Conservation (phyloP, 345 rosid species). For the Populus pruinosa region DNA sequence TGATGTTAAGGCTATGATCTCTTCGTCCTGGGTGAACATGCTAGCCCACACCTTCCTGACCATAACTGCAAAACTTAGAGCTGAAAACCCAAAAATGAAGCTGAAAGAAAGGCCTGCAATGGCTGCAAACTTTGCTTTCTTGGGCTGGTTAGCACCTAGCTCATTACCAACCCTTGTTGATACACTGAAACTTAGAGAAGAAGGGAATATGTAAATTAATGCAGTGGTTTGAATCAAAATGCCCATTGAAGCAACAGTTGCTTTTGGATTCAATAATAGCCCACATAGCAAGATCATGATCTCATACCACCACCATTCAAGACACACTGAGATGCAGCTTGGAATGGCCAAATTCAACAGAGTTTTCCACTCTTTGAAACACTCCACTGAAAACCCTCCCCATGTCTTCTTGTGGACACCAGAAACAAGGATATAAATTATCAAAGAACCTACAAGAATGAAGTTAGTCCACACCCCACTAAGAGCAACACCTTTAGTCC, state of each 20-base stretch:
- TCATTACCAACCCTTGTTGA: conserved; percentile 82
- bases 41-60: conserved; percentile 69
- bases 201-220: conserved; percentile 81
- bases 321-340: conserved; percentile 82
- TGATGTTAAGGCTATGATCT: conserved; percentile 60
- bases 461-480: conserved; percentile 68
- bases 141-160: conserved; percentile 60
- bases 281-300: conserved; percentile 86
- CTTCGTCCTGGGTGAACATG: conserved; percentile 62
- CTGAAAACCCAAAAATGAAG: conserved; percentile 52
- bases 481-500: conserved; percentile 69
- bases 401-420: conserved; percentile 48
- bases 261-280: conserved; percentile 57
- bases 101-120: conserved; percentile 51
- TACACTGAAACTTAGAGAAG: conserved; percentile 68
- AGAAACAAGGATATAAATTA: conserved; percentile 53
- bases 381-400: conserved; percentile 54
- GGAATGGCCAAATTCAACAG: conserved; percentile 63
- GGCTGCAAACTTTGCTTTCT: conserved; percentile 60
- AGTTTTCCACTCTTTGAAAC: conserved; percentile 56
- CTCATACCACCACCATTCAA: conserved; percentile 99
- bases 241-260: conserved; percentile 87
- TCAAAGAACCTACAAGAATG: conserved; percentile 51
- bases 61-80: conserved; percentile 43
- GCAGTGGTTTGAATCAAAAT: conserved; percentile 83